A percentile compares a stretch with the other conserved stretches of the same genome.
Evolutionary conservation across 805 yeast species (phyloP).

Genomic region (Metschnikowia continentalis): DNA sequence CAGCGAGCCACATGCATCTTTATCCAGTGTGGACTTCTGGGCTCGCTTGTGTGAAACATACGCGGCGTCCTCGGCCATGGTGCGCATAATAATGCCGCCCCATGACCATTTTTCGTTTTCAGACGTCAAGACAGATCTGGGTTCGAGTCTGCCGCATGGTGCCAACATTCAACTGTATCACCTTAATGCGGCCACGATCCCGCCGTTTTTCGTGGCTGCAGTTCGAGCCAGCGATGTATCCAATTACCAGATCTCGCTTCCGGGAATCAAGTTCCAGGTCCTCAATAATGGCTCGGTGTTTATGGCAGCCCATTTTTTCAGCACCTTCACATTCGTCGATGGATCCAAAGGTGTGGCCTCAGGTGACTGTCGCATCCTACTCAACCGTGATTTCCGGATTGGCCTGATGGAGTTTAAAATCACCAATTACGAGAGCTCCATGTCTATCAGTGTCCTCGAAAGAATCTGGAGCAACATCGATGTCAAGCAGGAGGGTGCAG

Average conservation of each 20-base stretch:
- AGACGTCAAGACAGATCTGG: not conserved
- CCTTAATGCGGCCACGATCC: slow-evolving; percentile 59
- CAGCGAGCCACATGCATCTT: slow-evolving; percentile 28
- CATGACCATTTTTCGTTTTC: not conserved
- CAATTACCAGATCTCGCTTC: slow-evolving; percentile 26
- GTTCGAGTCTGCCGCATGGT: not conserved
- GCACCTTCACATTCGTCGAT: slow-evolving; percentile 50
- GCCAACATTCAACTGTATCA: slow-evolving; percentile 45
- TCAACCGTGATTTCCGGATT: slow-evolving; percentile 59
- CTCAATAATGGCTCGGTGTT: slow-evolving; percentile 38
- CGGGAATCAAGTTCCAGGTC: slow-evolving; percentile 39
- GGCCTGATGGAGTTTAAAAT: slow-evolving; percentile 67
- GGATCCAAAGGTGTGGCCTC: slow-evolving; percentile 64
- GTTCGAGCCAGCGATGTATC: slow-evolving; percentile 42
- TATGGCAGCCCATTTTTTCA: slow-evolving; percentile 25
- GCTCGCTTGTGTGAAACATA: slow-evolving; percentile 29
- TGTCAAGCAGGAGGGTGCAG: slow-evolving; percentile 5
- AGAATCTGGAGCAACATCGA: slow-evolving; percentile 21
- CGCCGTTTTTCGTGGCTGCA: slow-evolving; percentile 53
- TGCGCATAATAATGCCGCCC: slow-evolving; percentile 27
- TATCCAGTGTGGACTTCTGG: slow-evolving; percentile 35
- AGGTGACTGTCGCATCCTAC: slow-evolving; percentile 58
- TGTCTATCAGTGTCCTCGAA: slow-evolving; percentile 25
- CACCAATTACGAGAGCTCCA: slow-evolving; percentile 24
- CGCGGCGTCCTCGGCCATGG: slow-evolving; percentile 28